Evolutionary conservation across 1,284 basidiomycete genomes (phyloP).

Genomic region (Cystobasidium pallidum): DNA sequence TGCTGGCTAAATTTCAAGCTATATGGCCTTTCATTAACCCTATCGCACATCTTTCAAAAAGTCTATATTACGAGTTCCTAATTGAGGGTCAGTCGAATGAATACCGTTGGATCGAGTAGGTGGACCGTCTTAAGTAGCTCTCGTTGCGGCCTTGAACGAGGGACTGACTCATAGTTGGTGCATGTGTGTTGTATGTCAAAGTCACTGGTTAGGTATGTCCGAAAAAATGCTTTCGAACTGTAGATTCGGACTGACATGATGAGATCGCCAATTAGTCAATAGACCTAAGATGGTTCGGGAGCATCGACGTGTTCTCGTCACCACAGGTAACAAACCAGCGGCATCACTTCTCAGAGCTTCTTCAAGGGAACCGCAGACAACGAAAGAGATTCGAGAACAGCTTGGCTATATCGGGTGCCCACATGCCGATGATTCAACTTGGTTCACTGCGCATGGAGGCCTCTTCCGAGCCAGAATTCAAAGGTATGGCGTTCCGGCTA

Average conservation of each 20-base stretch:
- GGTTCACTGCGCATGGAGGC: conserved; percentile 7
- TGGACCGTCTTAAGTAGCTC: not conserved
- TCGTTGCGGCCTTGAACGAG: not conserved
- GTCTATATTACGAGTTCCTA: conserved; percentile 19
- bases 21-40: conserved; percentile 14
- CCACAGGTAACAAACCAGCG: conserved; percentile 8
- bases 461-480: conserved; percentile 2
- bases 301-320: conserved; percentile 5
- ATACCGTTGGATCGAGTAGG: conserved; percentile 11
- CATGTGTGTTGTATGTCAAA: no score
- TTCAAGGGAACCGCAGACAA: not conserved
- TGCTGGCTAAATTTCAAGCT: not conserved
- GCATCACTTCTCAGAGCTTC: not conserved
- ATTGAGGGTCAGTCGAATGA: not conserved
- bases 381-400: not conserved
- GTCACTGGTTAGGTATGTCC: not conserved
- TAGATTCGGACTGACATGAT: not conserved
- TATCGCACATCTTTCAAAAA: not conserved
- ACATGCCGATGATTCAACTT: not conserved
- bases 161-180: not conserved
- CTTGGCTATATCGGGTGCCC: not conserved
- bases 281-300: not conserved
- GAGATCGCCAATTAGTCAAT: not conserved
- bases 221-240: not conserved
- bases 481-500: not conserved